phyloP scores from a whole-genome alignment of 164 flowering plant species.

The Buxus sempervirens region DNA sequence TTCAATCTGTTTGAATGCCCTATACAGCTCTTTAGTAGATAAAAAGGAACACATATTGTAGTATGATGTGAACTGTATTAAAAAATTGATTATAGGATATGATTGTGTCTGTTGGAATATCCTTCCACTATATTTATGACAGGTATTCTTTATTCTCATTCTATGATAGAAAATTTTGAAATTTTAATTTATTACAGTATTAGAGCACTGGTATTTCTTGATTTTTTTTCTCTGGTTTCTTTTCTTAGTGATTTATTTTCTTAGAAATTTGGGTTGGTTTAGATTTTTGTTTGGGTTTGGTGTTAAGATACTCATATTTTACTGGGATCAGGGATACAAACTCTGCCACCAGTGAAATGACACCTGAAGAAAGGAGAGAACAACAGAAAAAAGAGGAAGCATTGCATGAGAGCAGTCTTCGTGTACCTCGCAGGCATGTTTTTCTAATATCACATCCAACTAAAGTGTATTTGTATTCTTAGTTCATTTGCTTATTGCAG shows the following conservation, averaged over 20 bases:
- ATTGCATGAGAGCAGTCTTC: slow-evolving; percentile 72
- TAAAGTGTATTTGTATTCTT: not conserved
- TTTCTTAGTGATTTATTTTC: too few species aligned
- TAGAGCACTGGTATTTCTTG: too few species aligned
- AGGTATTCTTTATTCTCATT: not conserved
- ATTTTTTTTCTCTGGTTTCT: too few species aligned
- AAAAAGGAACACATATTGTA: too few species aligned
- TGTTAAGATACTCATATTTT: not conserved
- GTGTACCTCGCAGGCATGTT: slow-evolving; percentile 80
- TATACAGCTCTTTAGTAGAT: too few species aligned
- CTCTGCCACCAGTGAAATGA: slow-evolving; percentile 36
- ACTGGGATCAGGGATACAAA: slow-evolving; percentile 43
- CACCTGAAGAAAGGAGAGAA: slow-evolving; percentile 60
- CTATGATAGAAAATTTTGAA: not conserved
- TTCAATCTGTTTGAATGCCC: too few species aligned
- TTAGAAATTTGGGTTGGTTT: too few species aligned
- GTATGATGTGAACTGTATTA: too few species aligned
- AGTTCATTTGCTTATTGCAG: slow-evolving; percentile 27
- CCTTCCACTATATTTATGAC: not conserved
- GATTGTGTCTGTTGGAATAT: too few species aligned
- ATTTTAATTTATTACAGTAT: too few species aligned
- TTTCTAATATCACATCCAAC: not conserved
- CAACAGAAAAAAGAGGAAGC: slow-evolving; percentile 77
- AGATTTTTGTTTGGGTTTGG: not conserved
- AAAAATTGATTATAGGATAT: too few species aligned